Evolutionary conservation across 2,329 filamentous ascomycete genomes (phyloP).

Genomic region (Ascosphaera apis): DNA sequence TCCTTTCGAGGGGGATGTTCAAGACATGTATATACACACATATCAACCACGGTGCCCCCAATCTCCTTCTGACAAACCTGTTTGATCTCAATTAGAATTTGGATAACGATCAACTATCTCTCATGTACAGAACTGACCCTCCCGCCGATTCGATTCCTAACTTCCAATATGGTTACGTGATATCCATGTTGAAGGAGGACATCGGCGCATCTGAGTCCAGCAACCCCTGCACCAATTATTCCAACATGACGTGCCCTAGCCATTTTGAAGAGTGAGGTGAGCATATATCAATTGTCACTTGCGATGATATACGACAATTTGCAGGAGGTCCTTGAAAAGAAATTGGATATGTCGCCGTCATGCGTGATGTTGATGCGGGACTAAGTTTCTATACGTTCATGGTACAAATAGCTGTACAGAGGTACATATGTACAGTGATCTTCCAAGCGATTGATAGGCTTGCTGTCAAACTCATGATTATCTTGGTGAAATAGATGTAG

Average conservation of each 20-base stretch:
- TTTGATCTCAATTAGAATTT: conserved; percentile 2
- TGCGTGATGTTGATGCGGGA: too few species aligned
- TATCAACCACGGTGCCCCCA: conserved; percentile 29
- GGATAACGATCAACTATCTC: conserved; percentile 12
- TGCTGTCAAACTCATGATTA: too few species aligned
- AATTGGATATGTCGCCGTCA: too few species aligned
- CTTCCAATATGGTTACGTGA: conserved; percentile 37
- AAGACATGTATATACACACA: conserved; percentile 22
- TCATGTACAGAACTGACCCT: conserved; percentile 17
- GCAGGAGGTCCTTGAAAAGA: too few species aligned
- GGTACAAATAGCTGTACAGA: too few species aligned
- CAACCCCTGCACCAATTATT: conserved; percentile 36
- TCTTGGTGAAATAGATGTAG: too few species aligned
- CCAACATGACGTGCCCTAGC: conserved; percentile 27
- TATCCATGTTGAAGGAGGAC: conserved; percentile 31
- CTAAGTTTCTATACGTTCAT: too few species aligned
- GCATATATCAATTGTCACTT: too few species aligned
- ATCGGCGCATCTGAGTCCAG: conserved; percentile 36
- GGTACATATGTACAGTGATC: too few species aligned
- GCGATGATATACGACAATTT: too few species aligned
- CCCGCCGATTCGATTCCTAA: conserved; percentile 33
- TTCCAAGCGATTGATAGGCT: too few species aligned
- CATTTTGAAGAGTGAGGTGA: conserved; percentile 8
- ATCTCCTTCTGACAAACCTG: conserved; percentile 27
- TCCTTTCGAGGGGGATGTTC: not conserved